Percentiles rank a stretch among this genome's conserved stretches.
Evolutionary conservation across 176 grass and related monocot genomes (phyloP).

Genomic region (Triticum urartu): DNA sequence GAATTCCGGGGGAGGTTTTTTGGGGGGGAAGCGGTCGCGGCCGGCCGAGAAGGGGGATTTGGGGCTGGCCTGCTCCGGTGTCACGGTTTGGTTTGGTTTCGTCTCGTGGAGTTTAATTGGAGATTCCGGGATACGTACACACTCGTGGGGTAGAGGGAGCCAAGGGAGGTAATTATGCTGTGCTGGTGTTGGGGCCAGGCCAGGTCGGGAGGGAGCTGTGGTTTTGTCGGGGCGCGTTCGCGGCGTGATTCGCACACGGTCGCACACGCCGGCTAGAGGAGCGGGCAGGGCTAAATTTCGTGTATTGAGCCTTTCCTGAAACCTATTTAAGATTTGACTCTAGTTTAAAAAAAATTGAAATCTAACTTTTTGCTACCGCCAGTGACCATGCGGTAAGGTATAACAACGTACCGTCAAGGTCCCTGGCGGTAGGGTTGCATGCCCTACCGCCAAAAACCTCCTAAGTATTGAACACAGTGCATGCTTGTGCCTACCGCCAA

Average conservation of each 20-base stretch:
- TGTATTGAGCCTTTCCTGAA: no score
- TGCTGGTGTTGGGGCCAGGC: background rate
- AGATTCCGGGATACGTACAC: slow-evolving; percentile 17
- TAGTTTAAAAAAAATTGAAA: no score
- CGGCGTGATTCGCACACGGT: background rate
- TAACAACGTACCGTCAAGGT: no score
- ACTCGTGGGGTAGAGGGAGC: background rate
- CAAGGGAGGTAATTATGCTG: background rate
- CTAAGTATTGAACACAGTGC: no score
- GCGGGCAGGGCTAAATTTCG: no score
- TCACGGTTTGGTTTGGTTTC: background rate
- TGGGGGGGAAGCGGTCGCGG: background rate
- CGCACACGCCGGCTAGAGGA: background rate
- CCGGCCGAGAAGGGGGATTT: background rate
- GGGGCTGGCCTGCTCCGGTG: background rate
- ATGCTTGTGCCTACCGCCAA: no score
- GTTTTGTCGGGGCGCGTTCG: background rate
- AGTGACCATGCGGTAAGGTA: no score
- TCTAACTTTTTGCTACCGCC: no score
- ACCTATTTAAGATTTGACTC: no score
- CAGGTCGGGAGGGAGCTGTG: background rate
- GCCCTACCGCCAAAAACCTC: no score
- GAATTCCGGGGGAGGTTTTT: background rate
- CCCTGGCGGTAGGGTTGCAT: no score
- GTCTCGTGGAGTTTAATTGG: slow-evolving; percentile 19